phyloP scores from a whole-genome alignment of 257 asterid genomes.

The Linderniella brevidens region DNA sequence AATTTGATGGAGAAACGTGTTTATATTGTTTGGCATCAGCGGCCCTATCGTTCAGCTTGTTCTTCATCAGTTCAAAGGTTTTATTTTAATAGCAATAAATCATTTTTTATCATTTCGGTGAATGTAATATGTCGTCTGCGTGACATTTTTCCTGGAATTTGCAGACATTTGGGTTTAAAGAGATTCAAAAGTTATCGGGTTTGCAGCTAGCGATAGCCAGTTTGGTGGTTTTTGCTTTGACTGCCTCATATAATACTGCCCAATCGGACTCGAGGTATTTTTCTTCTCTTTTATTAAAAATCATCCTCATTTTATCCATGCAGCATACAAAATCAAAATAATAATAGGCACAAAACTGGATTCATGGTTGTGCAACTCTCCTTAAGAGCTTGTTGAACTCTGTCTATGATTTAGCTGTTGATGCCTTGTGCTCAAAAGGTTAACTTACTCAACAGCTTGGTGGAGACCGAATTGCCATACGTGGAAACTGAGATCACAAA shows the following conservation, averaged over 20 bases:
- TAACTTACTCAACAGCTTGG: slow-evolving; percentile 23
- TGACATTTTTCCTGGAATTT: slow-evolving; percentile 19
- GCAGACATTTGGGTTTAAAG: slow-evolving; percentile 34
- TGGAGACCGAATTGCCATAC: slow-evolving; percentile 49
- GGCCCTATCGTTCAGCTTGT: slow-evolving; percentile 57
- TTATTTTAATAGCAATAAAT: slow-evolving; percentile 7
- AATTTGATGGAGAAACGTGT: slow-evolving; percentile 67
- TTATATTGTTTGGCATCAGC: slow-evolving; percentile 72
- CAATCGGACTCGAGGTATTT: slow-evolving; percentile 19
- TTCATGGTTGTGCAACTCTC: no score
- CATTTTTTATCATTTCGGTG: slow-evolving; percentile 4
- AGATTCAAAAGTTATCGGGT: slow-evolving; percentile 39
- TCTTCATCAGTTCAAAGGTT: slow-evolving; percentile 62
- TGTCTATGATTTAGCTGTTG: no score
- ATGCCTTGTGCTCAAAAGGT: neutral
- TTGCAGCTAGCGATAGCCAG: slow-evolving; percentile 47
- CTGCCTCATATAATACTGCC: slow-evolving; percentile 38
- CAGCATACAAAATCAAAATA: no score
- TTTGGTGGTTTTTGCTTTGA: slow-evolving; percentile 54
- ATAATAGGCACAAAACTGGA: no score
- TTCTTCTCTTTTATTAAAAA: no score
- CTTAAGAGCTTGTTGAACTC: no score
- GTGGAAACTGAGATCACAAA: slow-evolving; percentile 41
- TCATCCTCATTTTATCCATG: no score
- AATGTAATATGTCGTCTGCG: slow-evolving; percentile 9